Conservation (phyloP, 208 protist genomes). For the Lotmaria passim region DNA sequence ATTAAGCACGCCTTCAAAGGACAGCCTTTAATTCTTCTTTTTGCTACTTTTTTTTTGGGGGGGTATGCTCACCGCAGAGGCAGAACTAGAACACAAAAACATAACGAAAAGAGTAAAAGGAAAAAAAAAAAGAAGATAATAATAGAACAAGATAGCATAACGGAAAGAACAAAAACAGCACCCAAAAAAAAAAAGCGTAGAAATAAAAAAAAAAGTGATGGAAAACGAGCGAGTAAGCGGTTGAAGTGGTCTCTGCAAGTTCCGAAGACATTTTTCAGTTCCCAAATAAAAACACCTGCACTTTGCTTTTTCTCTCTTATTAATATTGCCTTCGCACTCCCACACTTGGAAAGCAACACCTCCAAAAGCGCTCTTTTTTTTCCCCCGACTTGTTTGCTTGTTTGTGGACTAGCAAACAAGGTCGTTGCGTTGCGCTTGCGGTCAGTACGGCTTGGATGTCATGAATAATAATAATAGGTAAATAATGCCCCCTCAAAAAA, state of each 20-base stretch:
- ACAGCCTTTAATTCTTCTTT: not conserved
- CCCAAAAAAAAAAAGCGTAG: slow-evolving; percentile 1
- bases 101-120: slow-evolving; percentile 4
- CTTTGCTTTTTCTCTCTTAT: too few relatives aligned
- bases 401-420: too few relatives aligned
- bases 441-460: too few relatives aligned
- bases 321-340: too few relatives aligned
- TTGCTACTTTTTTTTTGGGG: not conserved
- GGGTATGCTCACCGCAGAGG: slow-evolving; percentile 28
- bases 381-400: too few relatives aligned
- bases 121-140: slow-evolving; percentile 7
- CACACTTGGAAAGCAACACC: too few relatives aligned
- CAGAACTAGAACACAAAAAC: slow-evolving; percentile 6
- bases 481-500: not conserved
- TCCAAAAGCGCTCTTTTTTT: too few relatives aligned
- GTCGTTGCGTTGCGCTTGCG: too few relatives aligned
- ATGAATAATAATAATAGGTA: too few relatives aligned
- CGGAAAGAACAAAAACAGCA: slow-evolving; percentile 1
- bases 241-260: slow-evolving; percentile 12
- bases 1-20: too few relatives aligned
- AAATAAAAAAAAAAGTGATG: not conserved
- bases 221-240: not conserved
- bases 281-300: not conserved
- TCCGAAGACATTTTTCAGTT: slow-evolving; percentile 18
- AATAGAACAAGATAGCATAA: slow-evolving; percentile 4